Evolutionary conservation across 2,329 filamentous ascomycete species (phyloP), one percentile per base, ranked within the genome.

Genomic region (Colletotrichum salicis): DNA sequence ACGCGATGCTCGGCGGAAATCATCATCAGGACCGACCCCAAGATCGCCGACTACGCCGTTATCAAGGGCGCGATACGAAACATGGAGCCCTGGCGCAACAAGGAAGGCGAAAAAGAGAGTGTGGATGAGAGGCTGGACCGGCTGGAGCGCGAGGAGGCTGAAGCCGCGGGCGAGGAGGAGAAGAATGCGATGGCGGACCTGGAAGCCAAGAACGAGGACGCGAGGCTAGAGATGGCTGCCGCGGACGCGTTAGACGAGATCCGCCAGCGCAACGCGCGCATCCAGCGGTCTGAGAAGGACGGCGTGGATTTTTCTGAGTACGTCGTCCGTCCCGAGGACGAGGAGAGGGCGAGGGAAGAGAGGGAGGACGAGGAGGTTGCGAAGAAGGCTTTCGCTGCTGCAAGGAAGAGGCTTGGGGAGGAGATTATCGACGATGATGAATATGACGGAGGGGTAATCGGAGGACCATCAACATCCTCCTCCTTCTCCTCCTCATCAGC

Each of bases 231-330:
- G 82, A 99, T 99, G 95, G 94, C 93, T 22, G 94, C 98, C 56
- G 96, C 96, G 2, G 96, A 99, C 84, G 96, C 95, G 8, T 84
- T 99, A 67, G 96, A 99, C 81, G 95, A 98, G 83, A 98, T 99
- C 69, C 88, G 96, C 67, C 96, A 94, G 64, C 86, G 96, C 74
- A 99, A 99, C 83, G 96, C 96, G 8, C 87, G 95, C 74, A 91
- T 96, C 61, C 94, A 97, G 81, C 88, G 93, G 74, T 92, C 92
- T 10, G 89, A 90, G 67, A 90, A 90, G 77, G 91, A 94, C 72
- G 90, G 90, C 3, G 85, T 90, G 4, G 90, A 92, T 68, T 89
- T 90, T 24, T 80, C 79, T 33, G 87, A 89, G 6, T 85, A 87
- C 4, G 85, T 90, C 1, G 84, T 87, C 65, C 79, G 84, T n/a